Evolutionary conservation across 1,284 basidiomycete species (phyloP).

Genomic region (Sporisorium reilianum): DNA sequence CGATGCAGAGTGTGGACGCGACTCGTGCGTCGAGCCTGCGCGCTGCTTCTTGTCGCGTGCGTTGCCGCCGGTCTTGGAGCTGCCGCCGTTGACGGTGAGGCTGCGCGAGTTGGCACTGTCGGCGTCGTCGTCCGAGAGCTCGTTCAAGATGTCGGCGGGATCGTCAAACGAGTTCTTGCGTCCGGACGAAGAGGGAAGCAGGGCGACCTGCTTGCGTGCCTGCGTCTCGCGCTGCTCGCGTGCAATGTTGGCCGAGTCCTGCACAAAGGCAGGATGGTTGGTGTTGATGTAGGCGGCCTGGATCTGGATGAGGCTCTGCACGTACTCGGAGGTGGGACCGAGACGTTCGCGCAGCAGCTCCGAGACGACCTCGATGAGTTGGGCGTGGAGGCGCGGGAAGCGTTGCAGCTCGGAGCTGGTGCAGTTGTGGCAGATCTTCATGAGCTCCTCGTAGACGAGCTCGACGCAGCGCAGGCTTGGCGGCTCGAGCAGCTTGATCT

Average conservation of each 20-base stretch:
- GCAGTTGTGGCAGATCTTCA: slow-evolving; percentile 99
- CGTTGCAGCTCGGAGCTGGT: slow-evolving; percentile 93
- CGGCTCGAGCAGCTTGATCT: slow-evolving; percentile 95
- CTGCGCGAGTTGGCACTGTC: slow-evolving; percentile 41
- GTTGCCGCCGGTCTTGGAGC: slow-evolving; percentile 37
- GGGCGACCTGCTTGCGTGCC: slow-evolving; percentile 52
- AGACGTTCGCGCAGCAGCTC: slow-evolving; percentile 94
- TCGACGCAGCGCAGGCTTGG: slow-evolving; percentile 96
- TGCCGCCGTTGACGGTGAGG: slow-evolving; percentile 32
- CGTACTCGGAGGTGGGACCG: slow-evolving; percentile 95
- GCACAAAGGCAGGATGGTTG: slow-evolving; percentile 91
- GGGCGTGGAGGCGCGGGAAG: slow-evolving; percentile 92
- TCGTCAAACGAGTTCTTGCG: slow-evolving; percentile 60
- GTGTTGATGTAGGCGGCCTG: slow-evolving; percentile 99
- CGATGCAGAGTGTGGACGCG: slow-evolving; percentile 47
- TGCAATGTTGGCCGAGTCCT: slow-evolving; percentile 68
- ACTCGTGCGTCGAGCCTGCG: slow-evolving; percentile 27
- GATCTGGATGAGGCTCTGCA: slow-evolving; percentile 93
- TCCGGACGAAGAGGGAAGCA: slow-evolving; percentile 69
- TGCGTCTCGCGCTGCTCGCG: slow-evolving; percentile 62
- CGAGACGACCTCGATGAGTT: slow-evolving; percentile 96
- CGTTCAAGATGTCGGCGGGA: slow-evolving; percentile 42
- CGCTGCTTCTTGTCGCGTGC: slow-evolving; percentile 45
- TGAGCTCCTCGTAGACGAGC: slow-evolving; percentile 97
- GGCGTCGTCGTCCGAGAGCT: slow-evolving; percentile 56